A percentile compares a stretch with the other conserved stretches of the same genome.
Evolutionary conservation across 1,284 basidiomycete species (phyloP).

Genomic region (Ganoderma boninense): DNA sequence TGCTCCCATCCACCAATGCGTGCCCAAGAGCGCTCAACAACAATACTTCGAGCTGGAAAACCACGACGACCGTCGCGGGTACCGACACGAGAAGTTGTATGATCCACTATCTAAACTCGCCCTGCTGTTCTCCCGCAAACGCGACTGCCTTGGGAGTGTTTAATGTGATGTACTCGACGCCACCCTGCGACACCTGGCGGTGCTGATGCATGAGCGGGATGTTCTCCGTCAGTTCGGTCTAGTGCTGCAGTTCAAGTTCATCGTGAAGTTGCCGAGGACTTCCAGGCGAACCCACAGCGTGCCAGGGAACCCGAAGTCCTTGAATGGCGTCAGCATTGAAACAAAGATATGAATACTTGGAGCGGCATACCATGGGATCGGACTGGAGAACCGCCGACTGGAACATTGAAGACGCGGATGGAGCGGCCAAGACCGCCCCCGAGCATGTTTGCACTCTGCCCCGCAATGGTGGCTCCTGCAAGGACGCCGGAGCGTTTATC

Average conservation of each 20-base stretch:
- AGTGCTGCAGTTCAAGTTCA: constrained; percentile 54
- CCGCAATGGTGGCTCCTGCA: constrained; percentile 82
- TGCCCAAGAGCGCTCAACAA: constrained; percentile 62
- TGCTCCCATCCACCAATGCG: constrained; percentile 72
- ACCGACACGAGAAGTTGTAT: constrained; percentile 65
- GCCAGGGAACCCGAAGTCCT: constrained; percentile 84
- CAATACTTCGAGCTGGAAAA: constrained; percentile 61
- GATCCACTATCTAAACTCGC: constrained; percentile 67
- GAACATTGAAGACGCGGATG: constrained; percentile 75
- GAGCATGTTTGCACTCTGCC: constrained; percentile 88
- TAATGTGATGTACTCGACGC: constrained; percentile 35
- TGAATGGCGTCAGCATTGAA: constrained; percentile 2
- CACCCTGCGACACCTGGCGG: constrained; percentile 32
- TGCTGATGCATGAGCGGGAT: constrained; percentile 59
- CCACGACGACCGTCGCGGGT: constrained; percentile 62
- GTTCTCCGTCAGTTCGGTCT: constrained; percentile 54
- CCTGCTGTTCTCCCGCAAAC: constrained; percentile 34
- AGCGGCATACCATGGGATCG: constrained; percentile 77
- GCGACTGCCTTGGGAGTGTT: constrained; percentile 20
- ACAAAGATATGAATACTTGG: not conserved
- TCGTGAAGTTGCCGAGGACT: constrained; percentile 64
- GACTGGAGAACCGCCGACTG: constrained; percentile 82
- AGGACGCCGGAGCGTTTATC: constrained; percentile 72
- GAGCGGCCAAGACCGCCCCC: constrained; percentile 75
- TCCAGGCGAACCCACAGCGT: constrained; percentile 58